A percentile compares a stretch with the other conserved stretches of the same genome.
Conservation (phyloP, 768 basidiomycete species). For the Jaapia argillacea region DNA sequence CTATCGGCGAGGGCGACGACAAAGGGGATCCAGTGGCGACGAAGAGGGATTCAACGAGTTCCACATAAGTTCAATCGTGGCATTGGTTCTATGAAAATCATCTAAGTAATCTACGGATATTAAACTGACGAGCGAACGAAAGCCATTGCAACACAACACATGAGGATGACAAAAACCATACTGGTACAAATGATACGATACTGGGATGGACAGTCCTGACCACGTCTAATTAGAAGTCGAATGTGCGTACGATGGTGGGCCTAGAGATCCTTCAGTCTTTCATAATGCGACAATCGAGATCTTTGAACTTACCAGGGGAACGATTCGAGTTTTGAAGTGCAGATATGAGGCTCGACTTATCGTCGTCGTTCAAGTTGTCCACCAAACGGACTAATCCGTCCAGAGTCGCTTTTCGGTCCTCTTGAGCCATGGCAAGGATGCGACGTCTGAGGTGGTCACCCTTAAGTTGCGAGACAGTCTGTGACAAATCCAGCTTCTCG, state of each 20-base stretch:
- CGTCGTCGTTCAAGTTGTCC: conserved; percentile 66
- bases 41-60: neutral
- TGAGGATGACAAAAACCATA: neutral
- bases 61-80: neutral
- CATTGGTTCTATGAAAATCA: no score
- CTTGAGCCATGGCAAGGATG: conserved; percentile 57
- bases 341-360: conserved; percentile 48
- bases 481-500: conserved; percentile 60
- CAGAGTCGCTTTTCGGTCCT: conserved; percentile 69
- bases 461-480: conserved; percentile 53
- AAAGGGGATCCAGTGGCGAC: neutral
- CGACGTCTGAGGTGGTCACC: conserved; percentile 59
- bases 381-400: conserved; percentile 65
- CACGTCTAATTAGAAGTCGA: neutral
- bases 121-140: neutral
- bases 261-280: conserved; percentile 18
- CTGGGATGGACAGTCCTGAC: neutral
- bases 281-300: neutral
- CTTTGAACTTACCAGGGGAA: conserved; percentile 42
- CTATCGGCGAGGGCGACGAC: neutral
- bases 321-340: conserved; percentile 50
- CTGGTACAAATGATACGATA: neutral
- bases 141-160: neutral
- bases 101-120: no score
- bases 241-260: conserved; percentile 29